Evolutionary conservation across 768 basidiomycete genomes (phyloP).

Genomic region (Suillus hirtellus): DNA sequence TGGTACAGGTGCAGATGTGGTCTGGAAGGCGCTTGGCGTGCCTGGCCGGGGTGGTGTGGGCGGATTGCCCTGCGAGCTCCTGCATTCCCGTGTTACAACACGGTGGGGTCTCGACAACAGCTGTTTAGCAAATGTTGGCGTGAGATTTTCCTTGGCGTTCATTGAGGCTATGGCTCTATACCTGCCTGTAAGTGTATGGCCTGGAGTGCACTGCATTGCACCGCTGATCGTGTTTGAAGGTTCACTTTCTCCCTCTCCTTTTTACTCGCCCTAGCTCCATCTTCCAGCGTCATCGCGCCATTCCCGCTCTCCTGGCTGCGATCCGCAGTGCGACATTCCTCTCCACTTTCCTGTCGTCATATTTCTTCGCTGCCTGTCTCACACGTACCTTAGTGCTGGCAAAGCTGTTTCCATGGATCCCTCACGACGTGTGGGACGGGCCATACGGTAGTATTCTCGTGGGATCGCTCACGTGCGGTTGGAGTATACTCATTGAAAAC

Average conservation of each 20-base stretch:
- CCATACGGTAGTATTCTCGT: slow-evolving; percentile 66
- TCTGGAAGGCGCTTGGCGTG: slow-evolving; percentile 61
- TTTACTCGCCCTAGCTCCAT: slow-evolving; percentile 58
- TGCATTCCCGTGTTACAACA: slow-evolving; percentile 59
- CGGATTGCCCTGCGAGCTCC: slow-evolving; percentile 74
- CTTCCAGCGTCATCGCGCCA: slow-evolving; percentile 41
- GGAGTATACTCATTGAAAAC: slow-evolving; percentile 79
- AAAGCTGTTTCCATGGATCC: slow-evolving; percentile 60
- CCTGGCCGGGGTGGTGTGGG: slow-evolving; percentile 54
- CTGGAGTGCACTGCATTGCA: background rate
- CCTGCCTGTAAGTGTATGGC: slow-evolving; percentile 57
- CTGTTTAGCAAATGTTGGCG: slow-evolving; percentile 57
- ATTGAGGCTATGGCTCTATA: slow-evolving; percentile 65
- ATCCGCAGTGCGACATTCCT: slow-evolving; percentile 72
- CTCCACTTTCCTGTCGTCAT: slow-evolving; percentile 67
- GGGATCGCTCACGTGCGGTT: slow-evolving; percentile 70
- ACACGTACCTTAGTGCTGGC: slow-evolving; percentile 68
- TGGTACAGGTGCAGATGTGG: slow-evolving; percentile 47
- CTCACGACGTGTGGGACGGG: slow-evolving; percentile 81
- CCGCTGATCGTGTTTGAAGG: slow-evolving; percentile 40
- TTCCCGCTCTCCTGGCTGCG: slow-evolving; percentile 48
- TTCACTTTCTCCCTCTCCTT: slow-evolving; percentile 67
- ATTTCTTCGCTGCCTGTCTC: slow-evolving; percentile 70
- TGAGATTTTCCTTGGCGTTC: slow-evolving; percentile 60
- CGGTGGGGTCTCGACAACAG: slow-evolving; percentile 49